Evolutionary conservation across 495 filamentous ascomycete genomes (phyloP), one percentile per base, ranked within the genome.

Genomic region (Penicillium herquei): DNA sequence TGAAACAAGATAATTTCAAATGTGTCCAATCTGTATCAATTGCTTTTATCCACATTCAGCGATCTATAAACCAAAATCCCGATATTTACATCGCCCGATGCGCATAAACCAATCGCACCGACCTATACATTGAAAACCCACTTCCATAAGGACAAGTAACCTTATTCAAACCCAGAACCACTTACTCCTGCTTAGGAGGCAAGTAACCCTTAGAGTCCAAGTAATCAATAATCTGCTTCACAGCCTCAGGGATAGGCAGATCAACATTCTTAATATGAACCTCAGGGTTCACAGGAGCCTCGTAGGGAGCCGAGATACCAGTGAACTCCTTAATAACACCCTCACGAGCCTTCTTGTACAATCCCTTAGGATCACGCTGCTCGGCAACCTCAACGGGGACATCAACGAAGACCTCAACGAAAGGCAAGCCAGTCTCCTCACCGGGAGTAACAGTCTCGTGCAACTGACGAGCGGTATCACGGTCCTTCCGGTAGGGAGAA

Each of bases 281-380:
- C 81, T 98, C 94, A 8, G 94, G 84, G 54, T 83, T 81, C 70
- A 85, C 84, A 17, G 94, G 95, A 44, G 82, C 88, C 82, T 98
- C 94, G 72, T 98, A 98, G 5, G 94, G 94, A 31, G 92, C 91
- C 54, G 72, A 77, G 56, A 98, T 90, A 9, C 94, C 95, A 11
- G 94, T 98, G 67, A 98, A 98, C 61, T 98, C 92, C 78, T 93
- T 93, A 67, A 98, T 96, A 67, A 93, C 82, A 12, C 94, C 94
- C 47, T 86, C 86, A 14, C 92, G 79, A 6, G 94, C 94, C 84
- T 96, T 96, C 84, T 95, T 95, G 69, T 98, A 98, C 53, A 98
- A 71, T 8, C 93, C 95, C 83, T 98, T 98, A 21, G 94, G 94
- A 69, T 98, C 94, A 55, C 94, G 81, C 78, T 88, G 72, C 82